phyloP scores from a whole-genome alignment of 2,329 filamentous ascomycete genomes.

The Diaporthe sp. region DNA sequence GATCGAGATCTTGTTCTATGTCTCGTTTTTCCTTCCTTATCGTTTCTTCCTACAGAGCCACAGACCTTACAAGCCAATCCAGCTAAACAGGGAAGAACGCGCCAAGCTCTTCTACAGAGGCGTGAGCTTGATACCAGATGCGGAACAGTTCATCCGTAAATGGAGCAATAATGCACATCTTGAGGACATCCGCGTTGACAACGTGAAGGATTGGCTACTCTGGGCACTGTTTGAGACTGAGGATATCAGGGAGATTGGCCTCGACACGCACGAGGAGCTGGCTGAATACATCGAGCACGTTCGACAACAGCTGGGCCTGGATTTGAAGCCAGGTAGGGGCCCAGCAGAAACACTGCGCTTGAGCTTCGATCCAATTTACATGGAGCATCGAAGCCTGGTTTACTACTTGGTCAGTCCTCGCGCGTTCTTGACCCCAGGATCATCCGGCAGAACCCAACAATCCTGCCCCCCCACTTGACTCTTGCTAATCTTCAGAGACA shows the following conservation, averaged over 20 bases:
- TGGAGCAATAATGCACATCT: background rate
- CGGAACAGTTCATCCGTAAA: background rate
- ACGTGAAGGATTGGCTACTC: background rate
- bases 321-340: background rate
- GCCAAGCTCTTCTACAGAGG: background rate
- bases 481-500: background rate
- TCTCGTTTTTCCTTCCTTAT: background rate
- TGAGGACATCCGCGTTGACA: background rate
- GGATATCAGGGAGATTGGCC: background rate
- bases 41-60: background rate
- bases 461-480: background rate
- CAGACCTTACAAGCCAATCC: background rate
- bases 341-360: background rate
- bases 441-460: background rate
- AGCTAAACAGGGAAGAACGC: background rate
- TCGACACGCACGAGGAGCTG: background rate
- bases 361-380: slow-evolving; percentile 9
- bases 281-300: background rate
- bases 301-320: background rate
- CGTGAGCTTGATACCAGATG: background rate
- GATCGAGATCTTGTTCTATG: background rate
- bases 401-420: background rate
- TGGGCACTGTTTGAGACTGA: background rate
- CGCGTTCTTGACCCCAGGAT: background rate
- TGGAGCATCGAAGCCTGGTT: slow-evolving; percentile 3